phyloP scores from a whole-genome alignment of 2,329 filamentous ascomycete genomes.

The Aspergillus clavatus region DNA sequence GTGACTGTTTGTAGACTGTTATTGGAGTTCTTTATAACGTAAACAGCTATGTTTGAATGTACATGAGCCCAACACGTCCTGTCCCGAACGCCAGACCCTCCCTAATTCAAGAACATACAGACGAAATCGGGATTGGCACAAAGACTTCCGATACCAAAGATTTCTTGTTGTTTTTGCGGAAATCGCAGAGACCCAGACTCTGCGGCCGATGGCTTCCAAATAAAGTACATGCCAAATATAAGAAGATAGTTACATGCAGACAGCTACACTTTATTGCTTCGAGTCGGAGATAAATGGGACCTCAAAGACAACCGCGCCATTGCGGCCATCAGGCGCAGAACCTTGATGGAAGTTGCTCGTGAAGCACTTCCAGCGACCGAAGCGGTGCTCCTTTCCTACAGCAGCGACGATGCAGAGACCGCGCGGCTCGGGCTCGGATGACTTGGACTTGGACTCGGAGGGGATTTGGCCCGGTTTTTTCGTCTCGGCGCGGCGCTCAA shows the following conservation, averaged over 20 bases:
- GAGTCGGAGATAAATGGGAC: constrained; percentile 50
- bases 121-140: neutral
- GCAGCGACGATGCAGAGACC: constrained; percentile 82
- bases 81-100: neutral
- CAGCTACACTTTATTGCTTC: neutral
- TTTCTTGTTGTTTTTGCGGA: neutral
- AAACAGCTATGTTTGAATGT: too few relatives aligned
- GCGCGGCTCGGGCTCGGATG: constrained; percentile 40
- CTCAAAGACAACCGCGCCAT: constrained; percentile 85
- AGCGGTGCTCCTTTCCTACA: constrained; percentile 76
- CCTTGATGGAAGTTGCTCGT: constrained; percentile 36
- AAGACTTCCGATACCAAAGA: neutral
- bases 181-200: neutral
- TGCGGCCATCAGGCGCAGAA: constrained; percentile 53
- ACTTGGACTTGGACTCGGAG: constrained; percentile 18
- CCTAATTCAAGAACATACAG: neutral
- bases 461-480: constrained; percentile 18
- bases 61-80: neutral
- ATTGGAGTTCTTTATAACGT: too few relatives aligned
- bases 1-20: too few relatives aligned
- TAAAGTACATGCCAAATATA: too few relatives aligned
- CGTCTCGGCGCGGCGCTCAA: constrained; percentile 63
- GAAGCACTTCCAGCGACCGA: constrained; percentile 71
- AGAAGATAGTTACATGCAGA: neutral
- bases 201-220: neutral